A percentile compares a stretch with the other conserved stretches of the same genome.
phyloP scores from a whole-genome alignment of 495 filamentous ascomycete genomes.

The Cercophora scortea region DNA sequence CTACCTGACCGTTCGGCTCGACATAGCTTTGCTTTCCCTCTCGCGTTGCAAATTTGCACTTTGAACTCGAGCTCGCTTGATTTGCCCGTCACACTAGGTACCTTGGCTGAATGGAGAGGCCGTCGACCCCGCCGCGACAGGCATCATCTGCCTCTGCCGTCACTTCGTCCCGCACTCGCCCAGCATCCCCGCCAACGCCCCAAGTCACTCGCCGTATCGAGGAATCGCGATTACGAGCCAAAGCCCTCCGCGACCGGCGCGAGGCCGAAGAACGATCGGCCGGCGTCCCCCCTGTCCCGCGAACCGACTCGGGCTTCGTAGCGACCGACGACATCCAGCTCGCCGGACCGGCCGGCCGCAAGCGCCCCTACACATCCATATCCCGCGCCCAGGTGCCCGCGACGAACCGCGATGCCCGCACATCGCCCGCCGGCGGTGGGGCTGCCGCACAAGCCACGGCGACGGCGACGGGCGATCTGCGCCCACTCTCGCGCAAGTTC shows the following conservation, averaged over 20 bases:
- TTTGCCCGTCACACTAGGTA: no score
- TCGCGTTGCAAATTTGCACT: no score
- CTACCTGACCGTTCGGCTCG: no score
- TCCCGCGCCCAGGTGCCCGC: conserved; percentile 50
- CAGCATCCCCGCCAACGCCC: conserved; percentile 57
- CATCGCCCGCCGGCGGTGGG: conserved; percentile 23
- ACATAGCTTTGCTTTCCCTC: no score
- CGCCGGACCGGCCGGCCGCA: conserved; percentile 29
- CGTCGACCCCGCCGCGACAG: conserved; percentile 54
- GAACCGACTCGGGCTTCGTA: conserved; percentile 31
- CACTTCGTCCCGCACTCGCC: conserved; percentile 17
- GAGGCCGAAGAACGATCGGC: conserved; percentile 46
- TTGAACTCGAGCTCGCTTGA: no score
- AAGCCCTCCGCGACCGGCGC: conserved; percentile 69
- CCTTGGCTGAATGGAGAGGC: conserved; percentile 41
- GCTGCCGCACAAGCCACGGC: conserved; percentile 28
- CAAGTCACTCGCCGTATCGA: conserved; percentile 71
- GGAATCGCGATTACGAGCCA: conserved; percentile 83
- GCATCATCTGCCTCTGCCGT: neutral
- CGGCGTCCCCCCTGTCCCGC: conserved; percentile 18
- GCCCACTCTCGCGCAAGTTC: conserved; percentile 52
- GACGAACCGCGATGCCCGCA: conserved; percentile 60
- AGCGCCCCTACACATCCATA: conserved; percentile 53
- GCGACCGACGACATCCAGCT: conserved; percentile 28
- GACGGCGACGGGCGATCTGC: conserved; percentile 50